Percentiles rank a stretch among this genome's conserved stretches.
These are phyloP conservation scores for Phlegmacium glaucopus DNA, from an alignment of 768 basidiomycete genomes.

Conservation along the genomic window DNA sequence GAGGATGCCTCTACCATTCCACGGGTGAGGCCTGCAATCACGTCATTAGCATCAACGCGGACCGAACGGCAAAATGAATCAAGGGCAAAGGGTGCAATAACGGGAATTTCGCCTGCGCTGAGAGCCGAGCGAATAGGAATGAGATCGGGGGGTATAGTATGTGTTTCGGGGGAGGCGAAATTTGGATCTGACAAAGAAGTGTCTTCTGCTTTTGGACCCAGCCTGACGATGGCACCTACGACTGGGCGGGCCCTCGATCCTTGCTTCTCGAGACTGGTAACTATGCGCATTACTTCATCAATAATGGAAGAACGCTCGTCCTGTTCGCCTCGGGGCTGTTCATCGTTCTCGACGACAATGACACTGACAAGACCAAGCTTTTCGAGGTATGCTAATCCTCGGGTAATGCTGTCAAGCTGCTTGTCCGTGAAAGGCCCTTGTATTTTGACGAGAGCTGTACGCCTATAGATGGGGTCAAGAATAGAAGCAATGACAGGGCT, in stretches of 20 bases:
- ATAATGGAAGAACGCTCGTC: conserved; percentile 64
- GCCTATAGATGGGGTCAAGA: conserved; percentile 77
- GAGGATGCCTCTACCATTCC: conserved; percentile 70
- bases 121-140: conserved; percentile 85
- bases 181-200: conserved; percentile 26
- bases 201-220: conserved; percentile 68
- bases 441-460: conserved; percentile 93
- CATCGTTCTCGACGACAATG: conserved; percentile 91
- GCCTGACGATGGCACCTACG: conserved; percentile 78
- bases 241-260: conserved; percentile 88
- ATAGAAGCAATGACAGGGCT: conserved; percentile 67
- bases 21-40: conserved; percentile 81
- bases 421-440: conserved; percentile 94
- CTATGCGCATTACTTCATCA: conserved; percentile 85
- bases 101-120: conserved; percentile 92
- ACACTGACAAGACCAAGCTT: conserved; percentile 95
- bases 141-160: conserved; percentile 78
- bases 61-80: conserved; percentile 88
- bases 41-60: conserved; percentile 83
- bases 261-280: conserved; percentile 76
- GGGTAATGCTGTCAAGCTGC: conserved; percentile 90
- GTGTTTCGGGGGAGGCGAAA: conserved; percentile 61
- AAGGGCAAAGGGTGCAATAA: conserved; percentile 88
- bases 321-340: conserved; percentile 60
- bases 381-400: conserved; percentile 92